phyloP scores from a whole-genome alignment of 148 eudicot genomes.

The Dysphania ambrosioides region DNA sequence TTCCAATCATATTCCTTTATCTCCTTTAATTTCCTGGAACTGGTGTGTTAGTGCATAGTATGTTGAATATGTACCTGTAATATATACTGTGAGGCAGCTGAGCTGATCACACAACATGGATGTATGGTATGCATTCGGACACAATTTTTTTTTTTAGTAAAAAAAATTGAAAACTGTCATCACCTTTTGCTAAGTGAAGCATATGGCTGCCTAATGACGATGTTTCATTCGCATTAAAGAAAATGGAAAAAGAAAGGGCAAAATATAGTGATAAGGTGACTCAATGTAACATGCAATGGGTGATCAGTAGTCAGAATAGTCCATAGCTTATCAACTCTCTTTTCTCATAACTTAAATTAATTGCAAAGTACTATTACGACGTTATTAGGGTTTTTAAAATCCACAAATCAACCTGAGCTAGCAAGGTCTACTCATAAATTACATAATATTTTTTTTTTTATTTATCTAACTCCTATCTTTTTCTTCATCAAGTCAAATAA shows the following conservation, averaged over 20 bases:
- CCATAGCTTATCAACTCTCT: not conserved
- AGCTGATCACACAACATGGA: slow-evolving; percentile 6
- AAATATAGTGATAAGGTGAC: slow-evolving; percentile 16
- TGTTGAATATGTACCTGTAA: too few relatives aligned
- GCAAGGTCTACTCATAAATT: too few relatives aligned
- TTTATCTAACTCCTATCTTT: too few relatives aligned
- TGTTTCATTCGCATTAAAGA: not conserved
- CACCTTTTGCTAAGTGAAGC: not conserved
- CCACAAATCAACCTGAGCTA: not conserved
- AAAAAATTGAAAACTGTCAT: not conserved
- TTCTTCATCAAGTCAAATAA: too few relatives aligned
- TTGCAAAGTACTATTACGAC: not conserved
- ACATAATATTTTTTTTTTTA: too few relatives aligned
- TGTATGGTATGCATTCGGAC: slow-evolving; percentile 7
- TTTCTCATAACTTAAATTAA: not conserved
- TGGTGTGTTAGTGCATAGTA: not conserved
- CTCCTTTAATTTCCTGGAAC: too few relatives aligned
- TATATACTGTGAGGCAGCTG: too few relatives aligned
- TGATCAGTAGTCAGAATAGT: slow-evolving; percentile 11
- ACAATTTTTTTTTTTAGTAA: not conserved
- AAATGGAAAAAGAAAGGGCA: not conserved
- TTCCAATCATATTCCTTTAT: too few relatives aligned
- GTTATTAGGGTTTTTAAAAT: not conserved
- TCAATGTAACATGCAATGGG: slow-evolving; percentile 14
- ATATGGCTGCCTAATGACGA: not conserved